Conservation (phyloP, 768 basidiomycete genomes). For the Rhodotorula taiwanensis region DNA sequence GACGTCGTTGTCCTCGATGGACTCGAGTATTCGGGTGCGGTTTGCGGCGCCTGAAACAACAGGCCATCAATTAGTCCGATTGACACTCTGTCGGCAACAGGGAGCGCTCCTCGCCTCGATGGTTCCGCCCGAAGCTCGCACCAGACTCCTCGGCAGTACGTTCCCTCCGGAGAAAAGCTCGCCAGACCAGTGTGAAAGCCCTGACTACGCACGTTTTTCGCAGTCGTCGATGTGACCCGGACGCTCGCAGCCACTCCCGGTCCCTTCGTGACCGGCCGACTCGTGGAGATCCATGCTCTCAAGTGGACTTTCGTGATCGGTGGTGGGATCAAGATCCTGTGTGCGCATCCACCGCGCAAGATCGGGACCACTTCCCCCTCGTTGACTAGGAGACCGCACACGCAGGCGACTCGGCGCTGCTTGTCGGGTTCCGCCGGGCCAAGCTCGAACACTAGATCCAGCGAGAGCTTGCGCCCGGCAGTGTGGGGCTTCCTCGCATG, state of each 20-base stretch:
- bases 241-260: constrained; percentile 15
- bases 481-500: too few species aligned
- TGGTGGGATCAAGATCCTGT: constrained; percentile 15
- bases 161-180: neutral
- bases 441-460: constrained; percentile 12
- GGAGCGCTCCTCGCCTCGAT: constrained; percentile 17
- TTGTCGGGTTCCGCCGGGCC: neutral
- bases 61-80: neutral
- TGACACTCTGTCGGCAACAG: neutral
- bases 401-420: constrained; percentile 6
- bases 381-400: neutral
- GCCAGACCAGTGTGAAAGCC: too few species aligned
- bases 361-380: too few species aligned
- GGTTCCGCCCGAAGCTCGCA: constrained; percentile 8
- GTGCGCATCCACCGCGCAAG: constrained; percentile 2
- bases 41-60: neutral
- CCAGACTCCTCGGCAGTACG: constrained; percentile 24
- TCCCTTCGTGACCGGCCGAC: constrained; percentile 20
- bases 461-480: too few species aligned
- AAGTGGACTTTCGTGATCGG: constrained; percentile 14
- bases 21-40: constrained; percentile 17
- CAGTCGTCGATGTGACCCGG: constrained; percentile 23
- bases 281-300: constrained; percentile 7
- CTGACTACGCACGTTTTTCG: neutral
- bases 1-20: constrained; percentile 14